Base-by-base conservation (phyloP, 306 rosid species). In the Luffa aegyptiaca region DNA sequence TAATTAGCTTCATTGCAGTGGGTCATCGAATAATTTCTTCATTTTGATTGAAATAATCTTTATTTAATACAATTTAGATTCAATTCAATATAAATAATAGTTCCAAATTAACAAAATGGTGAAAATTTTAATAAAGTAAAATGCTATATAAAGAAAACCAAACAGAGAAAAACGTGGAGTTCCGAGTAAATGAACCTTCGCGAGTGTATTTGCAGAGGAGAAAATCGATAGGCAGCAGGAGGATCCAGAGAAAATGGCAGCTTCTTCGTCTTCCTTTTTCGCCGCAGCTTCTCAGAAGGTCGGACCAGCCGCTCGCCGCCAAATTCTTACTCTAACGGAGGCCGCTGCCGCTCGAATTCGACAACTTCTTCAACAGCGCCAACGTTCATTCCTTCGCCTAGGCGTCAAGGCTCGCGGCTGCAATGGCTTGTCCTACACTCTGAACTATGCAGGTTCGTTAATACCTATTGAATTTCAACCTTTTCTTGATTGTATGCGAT, bases 331-430 rank as follows among this genome's bases (percentile, higher is more conserved):
- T 71, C 33, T 93, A 42, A 89, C 98, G 6, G 93, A 92, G 21
- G 81, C 90, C 49, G 98, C 97, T 17, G 93, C 99, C 8, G 83
- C 83, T 16, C 84, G 98, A 62, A 87, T 95, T 75, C 87, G 92
- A 14, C 61, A 81, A 45, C 82, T 92, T 16, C 88, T 95, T 0
- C 84, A 89, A 82, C 93, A 89, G 86, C 97, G 98, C 10, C 97
- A 91, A 53, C 89, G 93, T 78, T 46, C 90, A 12, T 95, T 83
- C 82, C 87, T 95, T 51, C 88, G 89, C 79, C 97, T 95, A 74
- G 97, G 98, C 36, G 93, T 95, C 80, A 95, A 92, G 88, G 93
- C 98, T 53, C 97, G 98, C 45, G 98, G 98, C 52, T 92, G 98
- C 77, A 93, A 93, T 46, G 98, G 97, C 69, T 85, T 93, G 66